Evolutionary conservation across 2,329 filamentous ascomycete species (phyloP).

Genomic region (Neonectria magnoliae): DNA sequence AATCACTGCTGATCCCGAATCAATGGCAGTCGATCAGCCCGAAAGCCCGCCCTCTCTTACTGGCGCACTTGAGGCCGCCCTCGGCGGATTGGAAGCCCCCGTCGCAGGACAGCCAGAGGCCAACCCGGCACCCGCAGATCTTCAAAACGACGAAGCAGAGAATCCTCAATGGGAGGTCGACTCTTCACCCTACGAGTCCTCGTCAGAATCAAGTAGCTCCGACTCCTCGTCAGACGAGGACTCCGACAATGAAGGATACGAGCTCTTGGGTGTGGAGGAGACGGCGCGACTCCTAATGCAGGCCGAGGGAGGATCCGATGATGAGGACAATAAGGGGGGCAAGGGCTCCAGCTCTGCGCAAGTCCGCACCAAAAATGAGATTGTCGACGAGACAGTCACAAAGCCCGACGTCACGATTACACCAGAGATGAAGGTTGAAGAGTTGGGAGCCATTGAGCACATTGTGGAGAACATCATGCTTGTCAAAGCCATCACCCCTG

Average conservation of each 20-base stretch:
- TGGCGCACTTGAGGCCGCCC: conserved; percentile 55
- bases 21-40: conserved; percentile 52
- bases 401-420: conserved; percentile 85
- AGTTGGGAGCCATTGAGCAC: conserved; percentile 79
- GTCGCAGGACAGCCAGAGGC: conserved; percentile 27
- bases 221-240: conserved; percentile 70
- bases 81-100: conserved; percentile 49
- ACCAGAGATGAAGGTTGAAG: conserved; percentile 77
- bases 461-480: conserved; percentile 83
- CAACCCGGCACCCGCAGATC: conserved; percentile 27
- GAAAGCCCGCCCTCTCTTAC: conserved; percentile 52
- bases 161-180: conserved; percentile 87
- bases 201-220: conserved; percentile 66
- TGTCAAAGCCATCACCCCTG: conserved; percentile 80
- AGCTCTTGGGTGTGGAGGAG: conserved; percentile 82
- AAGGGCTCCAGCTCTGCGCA: conserved; percentile 54
- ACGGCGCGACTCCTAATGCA: conserved; percentile 87
- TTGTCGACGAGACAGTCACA: conserved; percentile 69
- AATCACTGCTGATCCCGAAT: conserved; percentile 38
- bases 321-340: conserved; percentile 68
- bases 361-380: conserved; percentile 85
- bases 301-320: conserved; percentile 81
- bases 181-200: conserved; percentile 79
- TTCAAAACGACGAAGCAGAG: conserved; percentile 49
- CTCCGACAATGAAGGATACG: conserved; percentile 70